phyloP scores from a whole-genome alignment of 805 yeast species.

The Cephaloascus albidus region DNA sequence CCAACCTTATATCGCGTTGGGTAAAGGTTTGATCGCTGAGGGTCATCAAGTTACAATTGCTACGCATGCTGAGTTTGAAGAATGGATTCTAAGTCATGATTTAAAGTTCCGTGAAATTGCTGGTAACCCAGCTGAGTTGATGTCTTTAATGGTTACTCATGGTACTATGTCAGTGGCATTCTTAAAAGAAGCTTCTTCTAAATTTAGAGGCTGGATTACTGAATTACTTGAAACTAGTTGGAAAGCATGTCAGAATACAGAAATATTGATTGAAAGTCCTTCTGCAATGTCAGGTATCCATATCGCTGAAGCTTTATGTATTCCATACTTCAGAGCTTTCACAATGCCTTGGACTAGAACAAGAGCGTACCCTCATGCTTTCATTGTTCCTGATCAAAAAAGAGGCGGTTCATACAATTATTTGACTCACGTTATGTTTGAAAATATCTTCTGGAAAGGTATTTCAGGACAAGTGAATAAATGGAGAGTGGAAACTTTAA shows the following conservation, averaged over 20 bases:
- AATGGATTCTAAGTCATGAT: slow-evolving; percentile 63
- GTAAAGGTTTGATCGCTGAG: slow-evolving; percentile 64
- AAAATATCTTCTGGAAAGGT: slow-evolving; percentile 89
- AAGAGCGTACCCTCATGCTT: slow-evolving; percentile 93
- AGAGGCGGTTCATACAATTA: slow-evolving; percentile 90
- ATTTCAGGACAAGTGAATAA: slow-evolving; percentile 77
- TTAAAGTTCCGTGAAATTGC: slow-evolving; percentile 69
- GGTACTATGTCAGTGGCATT: slow-evolving; percentile 81
- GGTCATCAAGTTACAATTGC: slow-evolving; percentile 84
- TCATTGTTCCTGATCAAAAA: slow-evolving; percentile 87
- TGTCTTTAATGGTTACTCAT: slow-evolving; percentile 88
- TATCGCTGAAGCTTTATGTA: slow-evolving; percentile 83
- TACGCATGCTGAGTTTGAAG: slow-evolving; percentile 73
- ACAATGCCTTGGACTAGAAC: slow-evolving; percentile 99
- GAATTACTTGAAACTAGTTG: slow-evolving; percentile 68
- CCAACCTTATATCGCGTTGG: slow-evolving; percentile 91
- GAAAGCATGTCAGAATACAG: slow-evolving; percentile 79
- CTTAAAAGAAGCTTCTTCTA: slow-evolving; percentile 70
- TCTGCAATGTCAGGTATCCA: slow-evolving; percentile 94
- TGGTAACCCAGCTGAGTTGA: slow-evolving; percentile 86
- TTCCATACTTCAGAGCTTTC: slow-evolving; percentile 90
- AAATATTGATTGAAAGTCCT: slow-evolving; percentile 88
- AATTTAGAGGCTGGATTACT: slow-evolving; percentile 76
- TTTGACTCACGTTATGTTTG: slow-evolving; percentile 88
- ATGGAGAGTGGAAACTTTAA: slow-evolving; percentile 71